These are phyloP conservation scores for Agrocybe pediades DNA, from an alignment of 768 basidiomycete species.

Conservation along the genomic window DNA sequence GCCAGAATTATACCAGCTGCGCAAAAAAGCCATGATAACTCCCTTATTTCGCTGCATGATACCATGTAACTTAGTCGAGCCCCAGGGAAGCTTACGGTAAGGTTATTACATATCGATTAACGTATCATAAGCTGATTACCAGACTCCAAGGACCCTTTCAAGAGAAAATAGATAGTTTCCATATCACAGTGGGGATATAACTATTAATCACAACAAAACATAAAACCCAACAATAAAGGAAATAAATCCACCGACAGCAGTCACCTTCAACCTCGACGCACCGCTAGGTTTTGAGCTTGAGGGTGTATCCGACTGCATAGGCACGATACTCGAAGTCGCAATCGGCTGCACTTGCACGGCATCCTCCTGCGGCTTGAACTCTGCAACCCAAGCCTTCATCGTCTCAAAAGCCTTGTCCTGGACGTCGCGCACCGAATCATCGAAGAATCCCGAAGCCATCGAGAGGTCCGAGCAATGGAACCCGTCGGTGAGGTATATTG, in stretches of 20 bases:
- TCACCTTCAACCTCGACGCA: background rate
- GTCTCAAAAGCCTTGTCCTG: background rate
- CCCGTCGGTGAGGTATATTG: background rate
- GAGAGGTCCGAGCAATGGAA: background rate
- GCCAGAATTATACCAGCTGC: conserved; percentile 58
- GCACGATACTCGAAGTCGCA: background rate
- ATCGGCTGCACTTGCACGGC: background rate
- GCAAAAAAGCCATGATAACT: background rate
- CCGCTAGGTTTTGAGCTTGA: background rate
- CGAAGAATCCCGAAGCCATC: background rate
- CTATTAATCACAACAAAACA: background rate
- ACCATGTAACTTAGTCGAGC: too few species aligned
- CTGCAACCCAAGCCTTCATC: background rate
- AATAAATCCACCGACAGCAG: background rate
- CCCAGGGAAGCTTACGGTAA: too few species aligned
- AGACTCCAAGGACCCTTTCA: background rate
- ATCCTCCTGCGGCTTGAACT: background rate
- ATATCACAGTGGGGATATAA: background rate
- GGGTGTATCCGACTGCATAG: background rate
- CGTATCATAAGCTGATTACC: too few species aligned
- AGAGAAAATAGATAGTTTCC: background rate
- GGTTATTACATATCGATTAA: too few species aligned
- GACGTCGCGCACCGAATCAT: background rate
- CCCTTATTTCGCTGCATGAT: background rate
- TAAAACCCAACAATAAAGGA: background rate